Conservation (phyloP, 192 early-diverging fungal species). For the Phycomyces nitens region DNA sequence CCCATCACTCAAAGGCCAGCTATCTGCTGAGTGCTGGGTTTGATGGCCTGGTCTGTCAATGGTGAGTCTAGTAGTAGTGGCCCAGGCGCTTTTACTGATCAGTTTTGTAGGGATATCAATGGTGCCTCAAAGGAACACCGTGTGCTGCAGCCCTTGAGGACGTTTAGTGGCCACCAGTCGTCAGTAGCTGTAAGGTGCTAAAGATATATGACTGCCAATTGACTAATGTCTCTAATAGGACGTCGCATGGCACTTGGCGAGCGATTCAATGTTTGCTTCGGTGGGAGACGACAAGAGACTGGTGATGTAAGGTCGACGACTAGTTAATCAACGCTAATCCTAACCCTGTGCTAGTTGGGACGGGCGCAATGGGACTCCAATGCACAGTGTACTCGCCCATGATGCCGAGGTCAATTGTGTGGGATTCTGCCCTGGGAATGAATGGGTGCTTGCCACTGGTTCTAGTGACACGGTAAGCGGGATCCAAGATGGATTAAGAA, state of each 20-base stretch:
- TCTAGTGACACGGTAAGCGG: slow-evolving; percentile 77
- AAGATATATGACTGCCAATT: not conserved
- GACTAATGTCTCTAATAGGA: too few species aligned
- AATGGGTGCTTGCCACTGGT: slow-evolving; percentile 89
- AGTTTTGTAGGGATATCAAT: slow-evolving; percentile 69
- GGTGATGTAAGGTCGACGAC: slow-evolving; percentile 82
- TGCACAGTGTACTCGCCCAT: slow-evolving; percentile 79
- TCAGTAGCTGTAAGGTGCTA: slow-evolving; percentile 70
- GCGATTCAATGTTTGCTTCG: slow-evolving; percentile 89
- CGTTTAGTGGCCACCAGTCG: slow-evolving; percentile 84
- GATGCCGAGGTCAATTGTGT: slow-evolving; percentile 91
- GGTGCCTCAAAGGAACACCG: slow-evolving; percentile 71
- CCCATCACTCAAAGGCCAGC: slow-evolving; percentile 56
- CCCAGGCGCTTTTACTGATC: not conserved
- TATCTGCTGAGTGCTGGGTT: slow-evolving; percentile 87
- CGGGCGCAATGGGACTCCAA: slow-evolving; percentile 72
- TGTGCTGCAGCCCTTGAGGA: slow-evolving; percentile 70
- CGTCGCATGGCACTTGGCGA: slow-evolving; percentile 86
- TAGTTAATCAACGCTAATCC: too few species aligned
- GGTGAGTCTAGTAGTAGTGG: too few species aligned
- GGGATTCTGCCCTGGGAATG: slow-evolving; percentile 87
- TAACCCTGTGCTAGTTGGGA: slow-evolving; percentile 86
- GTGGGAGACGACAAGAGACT: slow-evolving; percentile 95
- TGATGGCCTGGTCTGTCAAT: slow-evolving; percentile 87
- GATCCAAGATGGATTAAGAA: too few species aligned